A percentile compares a stretch with the other conserved stretches of the same genome.
Evolutionary conservation across 2,329 filamentous ascomycete genomes (phyloP).

Genomic region (Phialocephala sp.): DNA sequence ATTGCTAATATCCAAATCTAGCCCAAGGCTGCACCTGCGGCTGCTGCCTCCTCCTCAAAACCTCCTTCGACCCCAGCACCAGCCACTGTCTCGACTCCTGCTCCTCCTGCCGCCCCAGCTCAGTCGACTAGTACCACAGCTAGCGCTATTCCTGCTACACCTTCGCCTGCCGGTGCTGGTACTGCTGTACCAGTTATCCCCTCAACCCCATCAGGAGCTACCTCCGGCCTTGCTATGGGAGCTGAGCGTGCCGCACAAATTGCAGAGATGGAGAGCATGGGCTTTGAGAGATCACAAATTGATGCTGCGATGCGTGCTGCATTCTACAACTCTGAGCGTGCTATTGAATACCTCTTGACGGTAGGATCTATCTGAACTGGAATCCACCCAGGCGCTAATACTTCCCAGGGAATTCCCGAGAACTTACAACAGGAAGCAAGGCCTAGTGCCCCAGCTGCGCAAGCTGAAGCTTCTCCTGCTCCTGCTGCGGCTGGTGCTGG

Average conservation of each 20-base stretch:
- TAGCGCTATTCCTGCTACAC: conserved; percentile 55
- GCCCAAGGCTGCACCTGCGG: conserved; percentile 69
- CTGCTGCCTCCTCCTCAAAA: conserved; percentile 60
- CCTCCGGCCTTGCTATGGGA: conserved; percentile 86
- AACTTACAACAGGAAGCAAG: conserved; percentile 76
- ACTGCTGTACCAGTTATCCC: conserved; percentile 57
- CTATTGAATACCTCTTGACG: conserved; percentile 92
- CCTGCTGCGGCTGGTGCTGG: conserved; percentile 55
- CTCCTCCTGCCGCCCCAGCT: conserved; percentile 66
- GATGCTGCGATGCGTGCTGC: conserved; percentile 95
- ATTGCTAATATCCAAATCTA: conserved; percentile 46
- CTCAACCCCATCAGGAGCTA: conserved; percentile 59
- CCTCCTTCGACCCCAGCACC: conserved; percentile 68
- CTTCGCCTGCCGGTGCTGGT: conserved; percentile 50
- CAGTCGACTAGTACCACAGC: conserved; percentile 56
- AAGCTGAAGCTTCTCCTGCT: conserved; percentile 52
- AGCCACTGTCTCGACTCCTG: conserved; percentile 60
- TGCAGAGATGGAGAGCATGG: conserved; percentile 96
- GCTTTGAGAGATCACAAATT: conserved; percentile 86
- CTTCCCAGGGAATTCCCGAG: conserved; percentile 82
- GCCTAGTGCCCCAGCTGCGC: conserved; percentile 50
- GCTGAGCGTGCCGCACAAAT: conserved; percentile 82
- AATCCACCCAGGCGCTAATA: conserved; percentile 24
- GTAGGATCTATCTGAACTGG: conserved; percentile 55
- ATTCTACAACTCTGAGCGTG: conserved; percentile 95